Base-by-base conservation (phyloP, 441 rosid species). In the Aleurites moluccanus region DNA sequence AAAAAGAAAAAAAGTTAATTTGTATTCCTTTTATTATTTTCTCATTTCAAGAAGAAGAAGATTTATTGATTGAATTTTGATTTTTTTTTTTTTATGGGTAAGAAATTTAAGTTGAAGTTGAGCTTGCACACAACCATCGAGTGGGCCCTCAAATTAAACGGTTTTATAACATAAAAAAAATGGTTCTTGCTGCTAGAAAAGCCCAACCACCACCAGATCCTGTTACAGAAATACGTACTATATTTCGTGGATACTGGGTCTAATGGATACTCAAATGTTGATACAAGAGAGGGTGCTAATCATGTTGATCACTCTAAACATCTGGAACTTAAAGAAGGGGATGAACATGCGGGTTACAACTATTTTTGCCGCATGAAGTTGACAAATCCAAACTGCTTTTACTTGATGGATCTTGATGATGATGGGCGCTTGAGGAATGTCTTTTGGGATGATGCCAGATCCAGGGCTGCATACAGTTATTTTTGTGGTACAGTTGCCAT, bases 281-380 rank as follows among this genome's bases (percentile, higher is more conserved):
- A 80, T 78, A 80, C 62, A 69, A 74, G 76, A 14, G 86, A 80
- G 71, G 73, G 76, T 49, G 60, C 28, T 3, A 72, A 74, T 75
- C 75, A 70, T 68, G 66, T 65, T 50, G 89, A 82, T 77, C 82
- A 45, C 67, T 63, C 87, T 45, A 80, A 78, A 66, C 85, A 87
- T 77, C 57, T 85, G 81, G 80, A 81, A 73, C 88, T 87, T 73
- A 84, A 76, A 70, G 89, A 87, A 53, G 91, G 85, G 72, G 89
- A 87, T 72, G 82, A 84, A 42, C 77, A 49, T 78, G 89, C 88
- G 7, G 70, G 85, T 21, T 87, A 87, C 77, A 84, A 84, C 72
- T 87, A 73, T 62, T 80, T 84, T n/a, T 84, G 89, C 78, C 81
- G 84, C 35, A 87, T 87, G 86, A 84, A 87, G 77, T 78, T 84